A percentile compares a stretch with the other conserved stretches of the same genome.
These are phyloP conservation scores for Tetrahymena thermophila DNA, from an alignment of 73 alveolate species.

Conservation along the genomic window DNA sequence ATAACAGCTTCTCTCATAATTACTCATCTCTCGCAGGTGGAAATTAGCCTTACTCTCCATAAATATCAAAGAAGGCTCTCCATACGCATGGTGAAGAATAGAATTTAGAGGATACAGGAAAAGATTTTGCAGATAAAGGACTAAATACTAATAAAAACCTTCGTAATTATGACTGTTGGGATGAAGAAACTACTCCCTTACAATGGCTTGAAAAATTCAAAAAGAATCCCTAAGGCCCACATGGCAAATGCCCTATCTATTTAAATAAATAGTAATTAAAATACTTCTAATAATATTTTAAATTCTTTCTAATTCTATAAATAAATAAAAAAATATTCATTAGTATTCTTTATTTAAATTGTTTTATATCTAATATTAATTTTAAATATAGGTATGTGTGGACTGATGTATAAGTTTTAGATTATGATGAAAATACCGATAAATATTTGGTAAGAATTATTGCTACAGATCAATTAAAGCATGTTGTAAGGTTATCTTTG, in stretches of 20 bases:
- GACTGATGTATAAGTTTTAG: conserved; percentile 29
- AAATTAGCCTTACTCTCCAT: not conserved
- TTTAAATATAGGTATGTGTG: conserved; percentile 9
- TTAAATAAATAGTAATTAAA: not conserved
- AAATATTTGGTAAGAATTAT: conserved; percentile 8
- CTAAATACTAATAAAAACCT: conserved; percentile 30
- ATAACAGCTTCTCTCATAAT: not conserved
- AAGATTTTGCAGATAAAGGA: conserved; percentile 25
- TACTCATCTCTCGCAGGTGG: not conserved
- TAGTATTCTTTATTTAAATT: too few species aligned
- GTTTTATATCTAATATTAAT: not conserved
- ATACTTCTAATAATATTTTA: too few species aligned
- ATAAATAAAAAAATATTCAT: too few species aligned
- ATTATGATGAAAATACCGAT: conserved; percentile 3
- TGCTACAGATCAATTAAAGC: not conserved
- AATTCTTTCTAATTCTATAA: too few species aligned
- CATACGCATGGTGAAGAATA: not conserved
- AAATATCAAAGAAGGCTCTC: not conserved
- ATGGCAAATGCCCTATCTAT: conserved; percentile 32
- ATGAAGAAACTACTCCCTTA: conserved; percentile 37
- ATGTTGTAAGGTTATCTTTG: conserved; percentile 23
- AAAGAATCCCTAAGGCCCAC: conserved; percentile 11
- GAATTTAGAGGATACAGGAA: not conserved
- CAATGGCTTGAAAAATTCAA: conserved; percentile 9
- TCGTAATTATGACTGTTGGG: conserved; percentile 43